A percentile compares a stretch with the other conserved stretches of the same genome.
These are phyloP conservation scores for Royoungia palumana DNA, from an alignment of 768 basidiomycete genomes.

Conservation along the genomic window DNA sequence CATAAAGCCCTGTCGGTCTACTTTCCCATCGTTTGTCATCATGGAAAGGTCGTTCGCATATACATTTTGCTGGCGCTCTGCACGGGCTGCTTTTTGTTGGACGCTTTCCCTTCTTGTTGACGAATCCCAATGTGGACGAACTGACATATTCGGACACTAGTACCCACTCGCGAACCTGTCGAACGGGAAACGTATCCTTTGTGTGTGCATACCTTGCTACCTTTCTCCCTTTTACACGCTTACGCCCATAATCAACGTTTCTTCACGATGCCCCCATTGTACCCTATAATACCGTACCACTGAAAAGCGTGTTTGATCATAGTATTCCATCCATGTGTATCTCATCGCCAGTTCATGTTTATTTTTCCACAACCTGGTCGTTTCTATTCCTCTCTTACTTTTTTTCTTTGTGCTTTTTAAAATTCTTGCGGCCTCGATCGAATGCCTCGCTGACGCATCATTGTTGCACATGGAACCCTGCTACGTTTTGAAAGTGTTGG, in stretches of 20 bases:
- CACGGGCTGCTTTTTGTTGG: not conserved
- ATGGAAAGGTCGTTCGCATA: not conserved
- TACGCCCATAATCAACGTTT: too few relatives aligned
- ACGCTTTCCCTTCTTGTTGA: not conserved
- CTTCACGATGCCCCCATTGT: not conserved
- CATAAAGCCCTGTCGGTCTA: not conserved
- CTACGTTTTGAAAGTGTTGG: too few relatives aligned
- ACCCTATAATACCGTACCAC: conserved; percentile 5
- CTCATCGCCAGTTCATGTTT: too few relatives aligned
- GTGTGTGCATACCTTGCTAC: too few relatives aligned
- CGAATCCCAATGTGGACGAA: not conserved
- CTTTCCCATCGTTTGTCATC: not conserved
- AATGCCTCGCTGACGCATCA: too few relatives aligned
- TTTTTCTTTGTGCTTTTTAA: not conserved
- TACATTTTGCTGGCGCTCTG: too few relatives aligned
- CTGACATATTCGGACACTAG: not conserved
- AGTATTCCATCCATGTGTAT: conserved; percentile 1
- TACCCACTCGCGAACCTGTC: too few relatives aligned
- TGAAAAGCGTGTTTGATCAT: not conserved
- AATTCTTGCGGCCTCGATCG: too few relatives aligned
- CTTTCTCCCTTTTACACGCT: not conserved
- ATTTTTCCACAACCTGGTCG: too few relatives aligned
- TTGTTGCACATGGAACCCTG: too few relatives aligned
- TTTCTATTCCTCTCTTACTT: not conserved
- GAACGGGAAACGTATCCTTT: too few relatives aligned